A percentile compares a stretch with the other conserved stretches of the same genome.
Conservation (phyloP, 1,284 basidiomycete species). For the Austroboletus novae-zelandiae region DNA sequence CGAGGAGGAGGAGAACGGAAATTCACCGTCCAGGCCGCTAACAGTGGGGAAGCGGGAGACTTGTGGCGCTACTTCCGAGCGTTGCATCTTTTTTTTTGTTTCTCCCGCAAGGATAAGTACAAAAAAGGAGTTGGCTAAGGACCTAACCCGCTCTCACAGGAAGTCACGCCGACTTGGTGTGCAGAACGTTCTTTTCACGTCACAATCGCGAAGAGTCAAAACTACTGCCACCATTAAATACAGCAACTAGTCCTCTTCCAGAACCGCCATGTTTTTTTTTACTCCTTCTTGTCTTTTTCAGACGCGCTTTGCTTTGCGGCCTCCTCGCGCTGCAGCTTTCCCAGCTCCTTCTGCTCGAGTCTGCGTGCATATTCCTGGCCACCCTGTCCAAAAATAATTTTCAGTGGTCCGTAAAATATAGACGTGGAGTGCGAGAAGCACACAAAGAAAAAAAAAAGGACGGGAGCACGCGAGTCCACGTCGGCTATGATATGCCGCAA, state of each 20-base stretch:
- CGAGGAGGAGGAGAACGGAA: not conserved
- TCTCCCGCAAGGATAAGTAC: slow-evolving; percentile 11
- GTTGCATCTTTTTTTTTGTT: not conserved
- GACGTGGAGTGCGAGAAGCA: slow-evolving; percentile 6
- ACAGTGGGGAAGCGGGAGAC: not conserved
- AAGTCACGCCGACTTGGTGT: not conserved
- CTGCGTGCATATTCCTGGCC: slow-evolving; percentile 85
- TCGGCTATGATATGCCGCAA: slow-evolving; percentile 18
- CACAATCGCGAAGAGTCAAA: not conserved
- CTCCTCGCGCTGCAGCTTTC: slow-evolving; percentile 40
- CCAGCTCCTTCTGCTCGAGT: slow-evolving; percentile 59
- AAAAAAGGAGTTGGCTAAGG: slow-evolving; percentile 24
- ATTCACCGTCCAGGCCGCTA: not conserved
- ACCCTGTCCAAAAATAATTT: slow-evolving; percentile 47
- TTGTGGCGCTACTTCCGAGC: slow-evolving; percentile 19
- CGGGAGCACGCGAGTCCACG: not conserved
- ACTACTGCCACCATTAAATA: slow-evolving; percentile 6
- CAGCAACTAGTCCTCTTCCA: slow-evolving; percentile 5
- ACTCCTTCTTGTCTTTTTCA: slow-evolving; percentile 44
- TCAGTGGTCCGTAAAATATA: slow-evolving; percentile 19
- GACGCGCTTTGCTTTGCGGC: slow-evolving; percentile 23
- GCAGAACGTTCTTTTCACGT: slow-evolving; percentile 3
- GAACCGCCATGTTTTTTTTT: slow-evolving; percentile 4
- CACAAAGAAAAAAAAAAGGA: slow-evolving; percentile 3
- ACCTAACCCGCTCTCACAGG: slow-evolving; percentile 5